A percentile compares a stretch with the other conserved stretches of the same genome.
Evolutionary conservation across 2,329 filamentous ascomycete species (phyloP).

Genomic region (Tolypocladium ovalisporum): DNA sequence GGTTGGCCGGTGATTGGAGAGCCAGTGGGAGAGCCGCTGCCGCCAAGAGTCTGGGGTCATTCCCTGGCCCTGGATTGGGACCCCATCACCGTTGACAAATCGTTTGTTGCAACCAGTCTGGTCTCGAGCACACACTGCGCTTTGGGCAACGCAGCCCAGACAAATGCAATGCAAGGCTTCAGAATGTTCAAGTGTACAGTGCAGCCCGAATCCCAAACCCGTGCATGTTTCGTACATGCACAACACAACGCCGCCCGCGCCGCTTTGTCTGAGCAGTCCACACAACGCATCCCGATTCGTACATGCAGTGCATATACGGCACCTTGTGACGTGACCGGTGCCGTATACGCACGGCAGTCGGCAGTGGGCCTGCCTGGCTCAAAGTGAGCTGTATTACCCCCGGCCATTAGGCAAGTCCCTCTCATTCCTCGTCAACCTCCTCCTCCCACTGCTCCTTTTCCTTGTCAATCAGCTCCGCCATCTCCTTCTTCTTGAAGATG

Average conservation of each 20-base stretch:
- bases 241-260: neutral
- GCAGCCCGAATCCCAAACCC: neutral
- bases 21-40: neutral
- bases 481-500: conserved; percentile 63
- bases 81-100: neutral
- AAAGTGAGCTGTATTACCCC: neutral
- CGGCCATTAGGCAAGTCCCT: neutral
- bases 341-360: neutral
- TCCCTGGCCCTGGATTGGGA: neutral
- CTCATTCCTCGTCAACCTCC: conserved; percentile 57
- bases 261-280: neutral
- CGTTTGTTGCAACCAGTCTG: no score
- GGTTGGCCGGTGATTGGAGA: no score
- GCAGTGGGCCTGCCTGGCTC: neutral
- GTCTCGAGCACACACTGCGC: no score
- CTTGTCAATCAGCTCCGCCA: conserved; percentile 62
- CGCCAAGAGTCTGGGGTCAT: neutral
- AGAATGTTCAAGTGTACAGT: neutral
- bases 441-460: conserved; percentile 78
- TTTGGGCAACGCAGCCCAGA: no score
- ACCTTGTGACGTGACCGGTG: neutral
- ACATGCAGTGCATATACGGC: neutral
- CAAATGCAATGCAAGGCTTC: neutral
- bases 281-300: neutral
- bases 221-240: neutral